A percentile compares a stretch with the other conserved stretches of the same genome.
These are phyloP conservation scores for Sarcocystis neurona DNA, from an alignment of 169 alveolate genomes.

Conservation along the genomic window DNA sequence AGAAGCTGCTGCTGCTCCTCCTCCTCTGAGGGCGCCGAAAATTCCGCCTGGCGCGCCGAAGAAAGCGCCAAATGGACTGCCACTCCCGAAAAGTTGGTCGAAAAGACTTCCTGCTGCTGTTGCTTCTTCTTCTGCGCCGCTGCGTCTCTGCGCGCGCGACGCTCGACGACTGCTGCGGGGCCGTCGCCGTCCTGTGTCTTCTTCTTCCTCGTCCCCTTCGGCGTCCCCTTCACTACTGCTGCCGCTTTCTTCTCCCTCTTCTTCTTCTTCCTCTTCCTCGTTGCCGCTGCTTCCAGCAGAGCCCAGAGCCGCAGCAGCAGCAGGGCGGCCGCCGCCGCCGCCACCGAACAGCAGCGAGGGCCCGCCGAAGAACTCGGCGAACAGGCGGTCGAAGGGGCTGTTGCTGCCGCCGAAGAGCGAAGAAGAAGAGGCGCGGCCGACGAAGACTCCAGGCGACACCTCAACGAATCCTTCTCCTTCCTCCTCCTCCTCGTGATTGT, in stretches of 20 bases:
- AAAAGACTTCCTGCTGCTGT: conserved; percentile 28
- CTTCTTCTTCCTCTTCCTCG: neutral
- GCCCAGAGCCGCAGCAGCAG: too few relatives aligned
- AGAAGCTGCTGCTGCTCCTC: neutral
- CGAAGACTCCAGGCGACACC: conserved; percentile 19
- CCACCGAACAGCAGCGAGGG: too few relatives aligned
- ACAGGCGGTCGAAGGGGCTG: conserved; percentile 34
- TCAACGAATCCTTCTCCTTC: neutral
- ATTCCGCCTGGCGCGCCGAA: too few relatives aligned
- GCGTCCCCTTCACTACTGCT: neutral
- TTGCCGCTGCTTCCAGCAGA: neutral
- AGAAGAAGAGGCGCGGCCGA: too few relatives aligned
- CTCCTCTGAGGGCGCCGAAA: conserved; percentile 23
- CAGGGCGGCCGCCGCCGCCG: too few relatives aligned
- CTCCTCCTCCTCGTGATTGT: conserved; percentile 1
- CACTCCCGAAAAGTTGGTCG: conserved; percentile 29
- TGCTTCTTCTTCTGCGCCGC: too few relatives aligned
- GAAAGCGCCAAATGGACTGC: neutral
- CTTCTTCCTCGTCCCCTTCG: neutral
- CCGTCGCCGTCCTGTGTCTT: neutral
- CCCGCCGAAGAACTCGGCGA: conserved; percentile 24
- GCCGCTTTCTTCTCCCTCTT: neutral
- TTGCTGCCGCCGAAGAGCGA: neutral
- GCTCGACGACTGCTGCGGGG: too few relatives aligned
- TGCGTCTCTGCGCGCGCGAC: too few relatives aligned